phyloP scores from a whole-genome alignment of 1,284 basidiomycete genomes.

The Rhodotorula glutinis region DNA sequence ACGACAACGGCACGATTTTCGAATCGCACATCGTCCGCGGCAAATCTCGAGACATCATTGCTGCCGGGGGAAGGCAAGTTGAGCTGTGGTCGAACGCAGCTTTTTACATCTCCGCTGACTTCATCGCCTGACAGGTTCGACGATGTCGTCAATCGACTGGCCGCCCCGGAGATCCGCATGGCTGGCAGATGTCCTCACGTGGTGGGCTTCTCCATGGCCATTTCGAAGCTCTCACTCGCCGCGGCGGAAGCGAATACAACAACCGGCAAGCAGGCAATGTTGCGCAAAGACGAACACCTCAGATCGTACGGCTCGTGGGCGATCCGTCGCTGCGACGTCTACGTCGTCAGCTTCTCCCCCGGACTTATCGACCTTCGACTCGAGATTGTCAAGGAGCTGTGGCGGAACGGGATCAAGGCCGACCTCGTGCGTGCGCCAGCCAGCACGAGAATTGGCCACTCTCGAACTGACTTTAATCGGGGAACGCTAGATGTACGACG shows the following conservation, averaged over 20 bases:
- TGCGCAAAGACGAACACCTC: slow-evolving; percentile 47
- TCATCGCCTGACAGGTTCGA: slow-evolving; percentile 50
- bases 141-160: slow-evolving; percentile 54
- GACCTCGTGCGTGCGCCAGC: slow-evolving; percentile 51
- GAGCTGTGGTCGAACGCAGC: accelerated
- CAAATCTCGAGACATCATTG: slow-evolving; percentile 53
- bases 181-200: slow-evolving; percentile 49
- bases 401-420: slow-evolving; percentile 55
- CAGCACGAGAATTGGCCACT: background rate
- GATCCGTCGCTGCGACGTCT: slow-evolving; percentile 57
- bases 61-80: slow-evolving; percentile 51
- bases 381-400: slow-evolving; percentile 55
- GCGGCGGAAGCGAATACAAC: slow-evolving; percentile 51
- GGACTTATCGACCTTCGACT: slow-evolving; percentile 53
- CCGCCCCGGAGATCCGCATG: slow-evolving; percentile 45
- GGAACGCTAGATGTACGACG: slow-evolving; percentile 42
- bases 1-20: slow-evolving; percentile 56
- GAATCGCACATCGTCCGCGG: slow-evolving; percentile 51
- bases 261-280: slow-evolving; percentile 47
- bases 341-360: slow-evolving; percentile 53
- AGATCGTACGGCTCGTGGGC: slow-evolving; percentile 53
- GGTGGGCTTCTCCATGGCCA: slow-evolving; percentile 56
- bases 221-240: slow-evolving; percentile 53
- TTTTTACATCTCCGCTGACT: background rate
- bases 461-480: too few relatives aligned